Conservation (phyloP, 164 flowering plant species). For the Buxus sempervirens region DNA sequence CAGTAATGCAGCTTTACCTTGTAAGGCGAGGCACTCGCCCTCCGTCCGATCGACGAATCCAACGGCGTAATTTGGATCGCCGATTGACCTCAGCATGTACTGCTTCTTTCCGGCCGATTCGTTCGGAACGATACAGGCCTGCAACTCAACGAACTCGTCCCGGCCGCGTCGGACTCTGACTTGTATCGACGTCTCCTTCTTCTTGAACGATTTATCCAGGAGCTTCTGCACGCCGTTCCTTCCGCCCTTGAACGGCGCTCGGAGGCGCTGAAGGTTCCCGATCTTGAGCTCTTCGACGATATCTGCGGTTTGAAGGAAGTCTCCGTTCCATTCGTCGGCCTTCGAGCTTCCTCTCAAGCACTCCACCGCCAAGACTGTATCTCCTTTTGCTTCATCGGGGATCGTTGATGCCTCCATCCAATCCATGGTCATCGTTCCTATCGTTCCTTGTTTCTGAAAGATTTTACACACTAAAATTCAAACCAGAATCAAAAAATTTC, state of each 20-base stretch:
- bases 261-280: constrained; percentile 30
- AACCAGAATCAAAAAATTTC: too few species aligned
- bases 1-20: constrained; percentile 39
- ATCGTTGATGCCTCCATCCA: constrained; percentile 16
- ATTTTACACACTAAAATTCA: too few species aligned
- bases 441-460: constrained; percentile 3
- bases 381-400: constrained; percentile 2
- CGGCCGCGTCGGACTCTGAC: constrained; percentile 74
- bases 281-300: constrained; percentile 76
- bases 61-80: constrained; percentile 84
- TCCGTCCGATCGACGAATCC: constrained; percentile 84
- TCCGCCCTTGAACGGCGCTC: constrained; percentile 72
- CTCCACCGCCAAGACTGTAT: constrained; percentile 63
- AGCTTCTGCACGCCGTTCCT: constrained; percentile 70
- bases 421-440: constrained; percentile 39
- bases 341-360: constrained; percentile 81
- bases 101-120: constrained; percentile 56
- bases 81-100: constrained; percentile 69
- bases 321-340: constrained; percentile 87
- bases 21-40: constrained; percentile 63
- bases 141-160: constrained; percentile 66
- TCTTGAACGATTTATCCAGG: constrained; percentile 58
- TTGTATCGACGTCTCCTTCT: constrained; percentile 60
- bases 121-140: constrained; percentile 82
- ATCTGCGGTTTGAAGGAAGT: constrained; percentile 90